Evolutionary conservation across 192 early-diverging fungal species (phyloP).

Genomic region (Diversispora eburnea): DNA sequence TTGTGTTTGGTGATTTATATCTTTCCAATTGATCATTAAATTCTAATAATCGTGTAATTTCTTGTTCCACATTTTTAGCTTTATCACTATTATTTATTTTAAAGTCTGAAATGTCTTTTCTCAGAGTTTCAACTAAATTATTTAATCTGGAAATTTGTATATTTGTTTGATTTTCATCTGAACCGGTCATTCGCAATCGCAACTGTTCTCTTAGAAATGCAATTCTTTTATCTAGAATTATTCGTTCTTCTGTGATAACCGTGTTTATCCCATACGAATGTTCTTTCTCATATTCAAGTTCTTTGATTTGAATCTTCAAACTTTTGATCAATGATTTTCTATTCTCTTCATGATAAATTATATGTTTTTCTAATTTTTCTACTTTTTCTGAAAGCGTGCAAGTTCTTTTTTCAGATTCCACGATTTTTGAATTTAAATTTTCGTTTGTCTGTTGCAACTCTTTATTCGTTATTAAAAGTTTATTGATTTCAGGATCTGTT

Average conservation of each 20-base stretch:
- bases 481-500: constrained; percentile 1
- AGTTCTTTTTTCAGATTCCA: neutral
- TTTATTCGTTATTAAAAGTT: constrained; percentile 2
- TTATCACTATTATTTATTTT: neutral
- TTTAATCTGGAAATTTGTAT: neutral
- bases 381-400: neutral
- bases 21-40: constrained; percentile 1
- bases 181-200: neutral
- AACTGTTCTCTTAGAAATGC: neutral
- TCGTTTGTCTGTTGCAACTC: constrained; percentile 11
- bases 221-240: constrained; percentile 5
- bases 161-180: neutral
- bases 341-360: neutral
- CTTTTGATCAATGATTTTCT: neutral
- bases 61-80: constrained; percentile 5
- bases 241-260: neutral
- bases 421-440: neutral
- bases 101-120: neutral
- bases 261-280: neutral
- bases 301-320: neutral
- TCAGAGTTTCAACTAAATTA: neutral
- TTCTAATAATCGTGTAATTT: constrained; percentile 18
- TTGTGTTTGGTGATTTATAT: neutral
- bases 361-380: constrained; percentile 1
- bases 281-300: constrained; percentile 10